Conservation (phyloP, 78 protist species). For the Dictyostelium purpureum region DNA sequence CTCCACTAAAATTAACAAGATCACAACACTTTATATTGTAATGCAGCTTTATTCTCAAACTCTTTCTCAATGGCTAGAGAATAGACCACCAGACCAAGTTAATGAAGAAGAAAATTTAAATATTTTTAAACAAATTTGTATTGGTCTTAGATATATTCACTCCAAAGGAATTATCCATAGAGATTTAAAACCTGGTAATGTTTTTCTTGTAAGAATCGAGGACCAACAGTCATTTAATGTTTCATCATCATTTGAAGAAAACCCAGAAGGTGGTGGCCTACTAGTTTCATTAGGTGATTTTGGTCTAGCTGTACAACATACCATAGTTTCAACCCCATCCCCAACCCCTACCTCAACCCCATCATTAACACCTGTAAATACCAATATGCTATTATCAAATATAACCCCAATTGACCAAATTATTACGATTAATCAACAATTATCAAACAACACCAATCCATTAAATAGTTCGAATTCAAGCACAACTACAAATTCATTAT, state of each 20-base stretch:
- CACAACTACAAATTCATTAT: neutral
- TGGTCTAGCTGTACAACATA: constrained; percentile 56
- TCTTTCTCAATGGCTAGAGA: constrained; percentile 67
- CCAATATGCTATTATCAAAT: neutral
- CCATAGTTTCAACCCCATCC: constrained; percentile 17
- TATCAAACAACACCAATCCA: neutral
- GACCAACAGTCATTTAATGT: neutral
- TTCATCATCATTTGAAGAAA: neutral
- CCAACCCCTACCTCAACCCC: constrained; percentile 74
- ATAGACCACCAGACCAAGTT: constrained; percentile 57
- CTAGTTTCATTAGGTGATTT: constrained; percentile 65
- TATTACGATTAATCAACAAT: neutral
- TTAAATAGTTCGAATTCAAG: constrained; percentile 6
- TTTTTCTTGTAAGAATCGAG: constrained; percentile 22
- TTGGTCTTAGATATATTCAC: constrained; percentile 78
- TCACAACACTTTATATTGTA: constrained; percentile 55
- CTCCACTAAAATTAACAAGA: neutral
- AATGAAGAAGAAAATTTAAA: constrained; percentile 61
- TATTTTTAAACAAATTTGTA: constrained; percentile 79
- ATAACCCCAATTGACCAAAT: constrained; percentile 36
- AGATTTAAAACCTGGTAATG: constrained; percentile 83
- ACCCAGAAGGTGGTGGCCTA: constrained; percentile 3
- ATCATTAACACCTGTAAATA: constrained; percentile 38
- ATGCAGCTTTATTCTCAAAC: constrained; percentile 79
- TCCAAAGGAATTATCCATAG: constrained; percentile 79